phyloP scores from a whole-genome alignment of 805 yeast species.

The Candida lessepsii region DNA sequence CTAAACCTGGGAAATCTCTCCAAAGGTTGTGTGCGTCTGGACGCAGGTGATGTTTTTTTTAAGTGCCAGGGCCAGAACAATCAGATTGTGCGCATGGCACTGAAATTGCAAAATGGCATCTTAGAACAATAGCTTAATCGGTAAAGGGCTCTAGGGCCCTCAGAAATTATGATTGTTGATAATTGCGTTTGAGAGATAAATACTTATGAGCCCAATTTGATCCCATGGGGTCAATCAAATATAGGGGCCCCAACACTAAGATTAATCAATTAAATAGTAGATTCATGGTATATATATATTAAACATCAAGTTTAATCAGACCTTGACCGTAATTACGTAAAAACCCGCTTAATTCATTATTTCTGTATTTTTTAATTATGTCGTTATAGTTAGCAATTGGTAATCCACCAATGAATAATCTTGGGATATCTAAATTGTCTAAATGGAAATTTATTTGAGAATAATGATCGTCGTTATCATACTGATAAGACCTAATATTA shows the following conservation, averaged over 20 bases:
- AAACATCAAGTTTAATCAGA: constrained; percentile 19
- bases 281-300: not conserved
- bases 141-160: no score
- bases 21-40: no score
- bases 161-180: no score
- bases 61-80: no score
- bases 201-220: no score
- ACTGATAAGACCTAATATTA: constrained; percentile 3
- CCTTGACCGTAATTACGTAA: constrained; percentile 29
- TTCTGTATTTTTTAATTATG: constrained; percentile 20
- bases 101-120: no score
- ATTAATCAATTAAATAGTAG: not conserved
- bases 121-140: no score
- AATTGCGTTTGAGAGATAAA: no score
- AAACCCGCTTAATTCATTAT: constrained; percentile 22
- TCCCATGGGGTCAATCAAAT: no score
- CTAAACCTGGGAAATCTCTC: no score
- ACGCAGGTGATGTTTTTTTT: no score
- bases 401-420: constrained; percentile 33
- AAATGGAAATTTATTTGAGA: constrained; percentile 2
- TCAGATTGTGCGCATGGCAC: no score
- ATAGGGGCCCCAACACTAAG: not conserved
- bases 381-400: constrained; percentile 30
- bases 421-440: constrained; percentile 23
- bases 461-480: constrained; percentile 5